Evolutionary conservation across 371 early-diverging fungal species (phyloP), one percentile per base, ranked within the genome.

Genomic region (Agmasoma carcini): DNA sequence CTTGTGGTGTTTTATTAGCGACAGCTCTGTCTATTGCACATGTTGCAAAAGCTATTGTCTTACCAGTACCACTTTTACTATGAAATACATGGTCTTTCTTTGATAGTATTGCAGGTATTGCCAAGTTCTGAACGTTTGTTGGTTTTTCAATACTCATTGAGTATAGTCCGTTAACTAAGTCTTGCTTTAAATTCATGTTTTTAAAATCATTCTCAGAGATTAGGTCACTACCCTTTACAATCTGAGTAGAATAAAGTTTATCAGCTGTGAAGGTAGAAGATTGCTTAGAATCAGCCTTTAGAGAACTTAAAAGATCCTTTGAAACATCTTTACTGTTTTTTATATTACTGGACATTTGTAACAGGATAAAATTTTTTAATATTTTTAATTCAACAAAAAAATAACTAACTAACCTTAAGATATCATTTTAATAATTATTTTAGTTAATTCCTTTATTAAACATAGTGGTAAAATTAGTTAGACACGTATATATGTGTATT

Each of bases 61-160:
- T 96, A 38, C 94, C 92, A 0, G 90, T 87, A 46, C 78, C 77
- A 36, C 94, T 91, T 78, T 95, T 94, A 19, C 64, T 63, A 23
- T 73, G 73, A 14, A 70, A 72, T 14, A 60, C 64, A 15, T 63
- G 14, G 50, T 70, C 62, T 17, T 65, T 48, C n/a, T 59, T 58
- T 5, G 46, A 55, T 12, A 68, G 38, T 19, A 73, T 58, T 2
- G 55, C 52, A 1, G 65, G 57, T 33, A 73, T 65, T 1, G 73
- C 64, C n/a, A 59, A 47, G 46, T 67, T 60, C 59, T 73, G 73
- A 14, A 73, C 68, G 22, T 53, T 30, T 9, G 66, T 58, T 22
- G 74, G 74, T 41, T 58, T 72, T 29, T 73, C 69, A 55, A 55
- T 61, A 5, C 71, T 66, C 41, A 61, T 53, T 9, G 17, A 20